These are phyloP conservation scores for Conticribra weissflogii DNA, from an alignment of 108 stramenopile genomes.

Conservation along the genomic window DNA sequence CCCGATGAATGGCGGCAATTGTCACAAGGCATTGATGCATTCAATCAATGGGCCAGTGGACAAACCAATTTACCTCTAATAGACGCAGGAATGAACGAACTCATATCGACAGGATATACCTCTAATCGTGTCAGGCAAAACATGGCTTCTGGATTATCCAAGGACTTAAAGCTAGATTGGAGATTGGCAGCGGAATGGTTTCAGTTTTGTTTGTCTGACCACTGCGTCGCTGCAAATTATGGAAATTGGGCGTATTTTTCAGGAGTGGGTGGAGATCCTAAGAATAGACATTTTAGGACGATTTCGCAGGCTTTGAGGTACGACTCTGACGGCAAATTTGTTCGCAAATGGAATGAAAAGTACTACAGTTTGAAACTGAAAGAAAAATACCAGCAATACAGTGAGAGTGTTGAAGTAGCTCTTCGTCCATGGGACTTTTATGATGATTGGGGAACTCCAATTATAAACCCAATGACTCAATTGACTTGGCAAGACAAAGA, in stretches of 20 bases:
- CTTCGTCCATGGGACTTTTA: constrained; percentile 70
- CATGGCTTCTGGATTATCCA: constrained; percentile 83
- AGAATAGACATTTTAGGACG: background rate
- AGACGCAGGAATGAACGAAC: constrained; percentile 93
- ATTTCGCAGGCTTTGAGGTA: constrained; percentile 77
- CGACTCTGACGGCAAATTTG: constrained; percentile 77
- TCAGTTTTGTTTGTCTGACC: constrained; percentile 83
- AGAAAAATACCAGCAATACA: background rate
- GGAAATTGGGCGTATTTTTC: constrained; percentile 92
- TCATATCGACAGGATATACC: constrained; percentile 85
- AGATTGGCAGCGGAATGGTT: constrained; percentile 88
- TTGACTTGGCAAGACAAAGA: constrained; percentile 65
- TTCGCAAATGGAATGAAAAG: constrained; percentile 76
- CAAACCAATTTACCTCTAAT: constrained; percentile 85
- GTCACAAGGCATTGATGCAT: constrained; percentile 24
- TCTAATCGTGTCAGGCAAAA: constrained; percentile 93
- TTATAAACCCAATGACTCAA: constrained; percentile 59
- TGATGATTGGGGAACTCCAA: constrained; percentile 38
- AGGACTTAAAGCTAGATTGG: constrained; percentile 89
- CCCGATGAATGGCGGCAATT: constrained; percentile 32
- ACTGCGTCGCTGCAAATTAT: constrained; percentile 88
- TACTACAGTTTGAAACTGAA: constrained; percentile 29
- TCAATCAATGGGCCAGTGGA: constrained; percentile 69
- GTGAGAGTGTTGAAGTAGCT: constrained; percentile 39
- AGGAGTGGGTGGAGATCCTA: constrained; percentile 82